Conservation (phyloP, 148 eudicot genomes). For the Vaccinium corymbosum region DNA sequence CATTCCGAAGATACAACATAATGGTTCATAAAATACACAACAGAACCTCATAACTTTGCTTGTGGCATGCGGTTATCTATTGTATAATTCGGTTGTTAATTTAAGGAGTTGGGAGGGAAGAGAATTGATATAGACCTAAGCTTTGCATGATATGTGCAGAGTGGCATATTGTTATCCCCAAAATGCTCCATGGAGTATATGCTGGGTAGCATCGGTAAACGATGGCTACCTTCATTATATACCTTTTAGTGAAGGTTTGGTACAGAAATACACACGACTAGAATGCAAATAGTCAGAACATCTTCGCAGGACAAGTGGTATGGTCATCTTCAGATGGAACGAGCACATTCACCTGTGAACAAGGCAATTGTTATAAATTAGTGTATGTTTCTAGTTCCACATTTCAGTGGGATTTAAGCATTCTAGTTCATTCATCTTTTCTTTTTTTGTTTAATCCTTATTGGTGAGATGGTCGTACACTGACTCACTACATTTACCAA, state of each 20-base stretch:
- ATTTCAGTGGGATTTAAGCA: background rate
- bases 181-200: background rate
- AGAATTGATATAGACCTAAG: background rate
- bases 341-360: conserved; percentile 14
- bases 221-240: background rate
- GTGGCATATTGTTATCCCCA: background rate
- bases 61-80: background rate
- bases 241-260: background rate
- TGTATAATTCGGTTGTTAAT: background rate
- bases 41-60: background rate
- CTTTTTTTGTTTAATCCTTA: background rate
- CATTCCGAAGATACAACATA: background rate
- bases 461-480: background rate
- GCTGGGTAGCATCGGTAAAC: background rate
- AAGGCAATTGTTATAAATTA: background rate
- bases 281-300: background rate
- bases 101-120: background rate
- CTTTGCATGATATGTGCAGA: background rate
- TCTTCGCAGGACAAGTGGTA: background rate
- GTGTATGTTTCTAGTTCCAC: background rate
- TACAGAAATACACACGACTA: conserved; percentile 14
- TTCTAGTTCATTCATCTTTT: background rate
- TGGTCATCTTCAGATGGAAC: background rate
- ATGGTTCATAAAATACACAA: background rate
- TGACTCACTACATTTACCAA: background rate